Percentiles rank a stretch among this genome's conserved stretches.
phyloP scores from a whole-genome alignment of 169 alveolate genomes.

The Neospora caninum region DNA sequence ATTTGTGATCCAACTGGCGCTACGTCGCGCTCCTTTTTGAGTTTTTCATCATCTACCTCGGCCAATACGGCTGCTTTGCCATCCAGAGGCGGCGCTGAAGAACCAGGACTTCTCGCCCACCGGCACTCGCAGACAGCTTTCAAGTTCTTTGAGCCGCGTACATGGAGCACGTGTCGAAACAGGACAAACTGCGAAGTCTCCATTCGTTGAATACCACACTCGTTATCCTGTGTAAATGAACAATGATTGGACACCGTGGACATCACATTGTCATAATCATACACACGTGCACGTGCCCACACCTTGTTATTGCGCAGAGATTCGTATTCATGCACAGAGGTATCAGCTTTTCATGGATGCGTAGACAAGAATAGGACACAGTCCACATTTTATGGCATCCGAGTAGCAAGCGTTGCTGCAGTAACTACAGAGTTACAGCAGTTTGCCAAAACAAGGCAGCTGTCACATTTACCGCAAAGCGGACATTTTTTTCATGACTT shows the following conservation, averaged over 20 bases:
- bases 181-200: slow-evolving; percentile 51
- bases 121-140: slow-evolving; percentile 63
- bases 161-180: slow-evolving; percentile 25
- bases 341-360: too few species aligned
- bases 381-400: too few species aligned
- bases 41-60: neutral
- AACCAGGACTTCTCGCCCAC: neutral
- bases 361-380: too few species aligned
- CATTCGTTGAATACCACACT: slow-evolving; percentile 58
- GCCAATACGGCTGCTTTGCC: neutral
- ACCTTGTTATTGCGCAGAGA: too few species aligned
- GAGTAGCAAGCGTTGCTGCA: too few species aligned
- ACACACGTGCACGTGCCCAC: too few species aligned
- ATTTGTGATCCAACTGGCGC: slow-evolving; percentile 12
- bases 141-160: slow-evolving; percentile 18
- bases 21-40: neutral
- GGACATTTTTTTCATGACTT: too few species aligned
- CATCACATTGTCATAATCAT: too few species aligned
- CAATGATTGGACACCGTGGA: neutral
- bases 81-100: neutral
- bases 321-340: too few species aligned
- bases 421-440: too few species aligned
- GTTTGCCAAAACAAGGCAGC: too few species aligned
- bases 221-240: slow-evolving; percentile 30
- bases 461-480: too few species aligned